Conservation (phyloP, 106 monocot species). For the Xerophyta viscosa region DNA sequence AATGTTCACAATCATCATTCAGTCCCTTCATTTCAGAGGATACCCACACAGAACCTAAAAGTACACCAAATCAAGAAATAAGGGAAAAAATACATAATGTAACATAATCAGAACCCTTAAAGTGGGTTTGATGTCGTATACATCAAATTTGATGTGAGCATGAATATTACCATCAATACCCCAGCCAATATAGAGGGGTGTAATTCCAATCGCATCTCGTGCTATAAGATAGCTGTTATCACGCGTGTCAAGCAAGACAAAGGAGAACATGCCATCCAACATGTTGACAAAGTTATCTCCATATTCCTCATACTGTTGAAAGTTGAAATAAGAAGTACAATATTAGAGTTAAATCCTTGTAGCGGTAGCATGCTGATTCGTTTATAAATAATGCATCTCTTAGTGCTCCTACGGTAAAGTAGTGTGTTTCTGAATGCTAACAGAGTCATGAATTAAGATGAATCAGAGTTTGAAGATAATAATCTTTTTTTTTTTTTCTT, state of each 20-base stretch:
- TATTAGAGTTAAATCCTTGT: no score
- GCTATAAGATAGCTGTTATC: slow-evolving; percentile 43
- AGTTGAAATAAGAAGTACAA: no score
- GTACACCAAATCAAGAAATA: neutral
- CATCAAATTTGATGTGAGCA: neutral
- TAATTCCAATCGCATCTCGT: slow-evolving; percentile 52
- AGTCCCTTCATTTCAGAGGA: slow-evolving; percentile 54
- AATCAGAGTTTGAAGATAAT: no score
- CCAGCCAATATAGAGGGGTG: slow-evolving; percentile 61
- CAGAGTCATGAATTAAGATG: no score
- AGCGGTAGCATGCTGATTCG: no score
- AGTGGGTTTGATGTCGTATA: no score
- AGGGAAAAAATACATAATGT: no score
- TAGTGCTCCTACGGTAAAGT: no score
- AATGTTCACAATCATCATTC: slow-evolving; percentile 49
- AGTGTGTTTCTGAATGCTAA: no score
- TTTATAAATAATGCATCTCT: no score
- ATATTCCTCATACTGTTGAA: slow-evolving; percentile 32
- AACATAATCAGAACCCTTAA: no score
- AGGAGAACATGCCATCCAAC: slow-evolving; percentile 50
- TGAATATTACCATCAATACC: slow-evolving; percentile 38
- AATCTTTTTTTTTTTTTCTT: no score
- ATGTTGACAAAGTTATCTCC: slow-evolving; percentile 39
- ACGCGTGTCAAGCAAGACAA: slow-evolving; percentile 46
- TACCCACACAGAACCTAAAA: slow-evolving; percentile 39